phyloP scores from a whole-genome alignment of 1,284 basidiomycete genomes.

The Xerocomus nothofagi region DNA sequence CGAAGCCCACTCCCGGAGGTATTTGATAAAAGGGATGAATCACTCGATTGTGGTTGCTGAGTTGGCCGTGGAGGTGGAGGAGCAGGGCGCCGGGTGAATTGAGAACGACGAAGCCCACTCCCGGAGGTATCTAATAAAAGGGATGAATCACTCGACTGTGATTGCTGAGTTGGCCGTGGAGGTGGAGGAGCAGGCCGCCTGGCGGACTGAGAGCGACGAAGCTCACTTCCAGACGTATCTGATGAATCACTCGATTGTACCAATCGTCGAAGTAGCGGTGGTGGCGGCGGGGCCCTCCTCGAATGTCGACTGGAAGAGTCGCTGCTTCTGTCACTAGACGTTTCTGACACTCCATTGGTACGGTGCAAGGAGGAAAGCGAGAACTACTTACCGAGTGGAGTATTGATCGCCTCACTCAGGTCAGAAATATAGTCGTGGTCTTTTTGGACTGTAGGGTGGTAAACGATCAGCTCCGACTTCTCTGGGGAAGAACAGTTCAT shows the following conservation, averaged over 20 bases:
- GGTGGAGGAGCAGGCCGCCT: slow-evolving; percentile 16
- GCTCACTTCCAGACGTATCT: background rate
- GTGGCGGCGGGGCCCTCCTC: slow-evolving; percentile 9
- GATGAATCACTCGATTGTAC: background rate
- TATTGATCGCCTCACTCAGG: slow-evolving; percentile 1
- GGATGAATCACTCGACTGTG: background rate
- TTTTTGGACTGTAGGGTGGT: background rate
- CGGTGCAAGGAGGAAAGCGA: background rate
- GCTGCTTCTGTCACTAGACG: background rate
- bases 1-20: background rate
- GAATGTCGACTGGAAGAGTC: background rate
- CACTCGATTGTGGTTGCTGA: background rate
- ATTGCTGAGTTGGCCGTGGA: background rate
- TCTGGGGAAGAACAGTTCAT: background rate
- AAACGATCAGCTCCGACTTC: background rate
- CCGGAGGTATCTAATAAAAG: background rate
- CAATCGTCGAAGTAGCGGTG: background rate
- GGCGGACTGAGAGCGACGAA: background rate
- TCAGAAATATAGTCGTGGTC: background rate
- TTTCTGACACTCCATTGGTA: slow-evolving; percentile 3
- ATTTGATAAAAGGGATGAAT: background rate
- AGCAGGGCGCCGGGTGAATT: slow-evolving; percentile 6
- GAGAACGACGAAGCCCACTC: background rate
- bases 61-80: slow-evolving; percentile 11
- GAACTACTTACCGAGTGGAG: slow-evolving; percentile 3